Evolutionary conservation across 2,329 filamentous ascomycete genomes (phyloP), one percentile per base, ranked within the genome.

Genomic region (Arthrinium phaeospermum): DNA sequence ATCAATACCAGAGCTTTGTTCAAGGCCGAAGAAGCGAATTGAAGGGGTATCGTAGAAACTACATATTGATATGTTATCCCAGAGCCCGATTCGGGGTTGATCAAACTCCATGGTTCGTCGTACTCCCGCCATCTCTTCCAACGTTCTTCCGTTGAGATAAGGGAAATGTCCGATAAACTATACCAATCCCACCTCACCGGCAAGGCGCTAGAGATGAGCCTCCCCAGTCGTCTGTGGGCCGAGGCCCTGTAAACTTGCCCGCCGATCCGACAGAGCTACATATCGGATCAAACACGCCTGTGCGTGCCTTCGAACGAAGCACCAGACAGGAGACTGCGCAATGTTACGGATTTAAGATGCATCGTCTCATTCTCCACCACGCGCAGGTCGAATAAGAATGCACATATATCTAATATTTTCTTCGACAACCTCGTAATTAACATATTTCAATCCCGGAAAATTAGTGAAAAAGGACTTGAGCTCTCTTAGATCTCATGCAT

Each of bases 121-220:
- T 12, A 30, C 22, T 61, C 34, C 22, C 16, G n/a, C 10, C 51
- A 10, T n/a, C 34, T 7, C 5, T 37, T 1, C 6, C 8, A 10
- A 41, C 37, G 37, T 41, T 41, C 37, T 41, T 10, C 37, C 22
- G 12, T 37, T 14, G 34, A n/a, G 57, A 64, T 64, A 64, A 64
- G 34, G 57, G n/a, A 64, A 41, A 24, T 41, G 34, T 19, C 30
- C 57, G 57, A 64, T 64, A 41, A 64, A 41, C 57, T 64, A 64
- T 64, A 24, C 19, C 8, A n/a, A 64, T 41, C 57, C 57, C 30
- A 64, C 30, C 13, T 13, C 22, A 34, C 53, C 34, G 27, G 14
- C 24, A 53, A 24, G 53, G 53, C 53, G 53, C 53, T 61, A 61
- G 30, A 61, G 53, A 22, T 22, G 53, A 61, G 10, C 53, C 34